Base-by-base conservation (phyloP, 768 basidiomycete species). In the Panaeolus cyanescens region DNA sequence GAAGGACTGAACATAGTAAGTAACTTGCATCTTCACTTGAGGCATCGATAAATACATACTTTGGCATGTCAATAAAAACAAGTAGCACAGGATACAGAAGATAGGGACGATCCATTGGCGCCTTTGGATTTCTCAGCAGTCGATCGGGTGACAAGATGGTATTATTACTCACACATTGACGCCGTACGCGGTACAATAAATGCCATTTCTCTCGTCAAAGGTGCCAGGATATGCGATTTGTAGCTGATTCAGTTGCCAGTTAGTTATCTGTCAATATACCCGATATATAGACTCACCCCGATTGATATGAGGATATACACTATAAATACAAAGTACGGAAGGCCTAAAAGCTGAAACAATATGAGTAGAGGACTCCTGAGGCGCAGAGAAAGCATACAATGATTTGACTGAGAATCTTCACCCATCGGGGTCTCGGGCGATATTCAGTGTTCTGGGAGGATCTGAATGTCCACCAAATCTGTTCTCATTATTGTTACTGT, bases 381-480 rank as follows among this genome's bases (percentile, higher is more conserved):
- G 7, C 33, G 25, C 12, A 10, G 6, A 42, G 40, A 22, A 20
- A 20, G 22, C 39, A 8, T 28, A 50, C 45, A 25, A 13, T 50
- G 25, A 30, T 50, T 50, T 50, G 45, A 15, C 45, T 28, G 10
- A 50, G 45, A 28, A 28, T 28, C 25, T 50, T 50, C 4, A 50
- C 2, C 45, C 45, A 50, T 50, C 25, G 7, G 12, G 45, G 45
- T 50, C 25, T 13, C 30, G 25, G 45, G 5, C 25, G 45, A 9
- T 50, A 50, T 50, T 50, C 45, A 1, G 45, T 50, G 45, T 50
- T 50, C 12, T 50, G 45, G 25, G 45, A 50, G 22, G 45, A 25
- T 28, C 45, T 50, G 17, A 50, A 50, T 28, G 45, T 50, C 45
- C 45, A 50, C 45, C 45, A 50, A 15, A 50, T 50, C 45, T 50